Evolutionary conservation across 495 filamentous ascomycete species (phyloP), one percentile per base, ranked within the genome.

Genomic region (Trichoderma reesei): DNA sequence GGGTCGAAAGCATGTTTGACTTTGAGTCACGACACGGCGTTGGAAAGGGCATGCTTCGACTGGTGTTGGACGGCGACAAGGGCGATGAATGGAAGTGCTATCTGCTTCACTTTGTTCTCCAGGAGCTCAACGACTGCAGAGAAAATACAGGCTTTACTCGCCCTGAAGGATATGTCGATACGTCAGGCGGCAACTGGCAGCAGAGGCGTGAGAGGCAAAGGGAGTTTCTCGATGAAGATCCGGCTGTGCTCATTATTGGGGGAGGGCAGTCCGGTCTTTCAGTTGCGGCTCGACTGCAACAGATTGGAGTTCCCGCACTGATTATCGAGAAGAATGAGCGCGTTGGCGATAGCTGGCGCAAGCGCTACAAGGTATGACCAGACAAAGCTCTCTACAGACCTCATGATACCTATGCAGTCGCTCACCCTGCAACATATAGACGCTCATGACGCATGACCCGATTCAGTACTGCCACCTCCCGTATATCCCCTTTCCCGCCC

Each of bases 281-380:
- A 0, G 72, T 77, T n/a, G 84, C 83, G 13, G 88, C 87, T 11
- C 78, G 87, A 41, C 79, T 90, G 1, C 84, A 88, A 65, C 79
- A 83, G 73, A 79, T 90, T 16, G 74, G 79, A 38, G 69, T 90
- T 7, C 72, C 80, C 33, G 71, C 80, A 0, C 68, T 90, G 38
- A 70, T 89, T 38, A 77, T 90, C 62, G 88, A 90, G 68, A 73
- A 74, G 20, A 85, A 86, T 64, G 76, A 82, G 20, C 72, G 82
- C 38, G 76, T 90, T 39, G 88, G 88, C 11, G 87, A 89, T 66
- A 89, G 83, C 69, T 90, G 88, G 88, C 78, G 86, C 10, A 79
- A 77, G 10, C 72, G 87, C 48, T 83, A 83, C 67, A 38, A 61
- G 36, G 33, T 61, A 48, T 48, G 16, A 26, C 38, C 6, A 7